A percentile compares a stretch with the other conserved stretches of the same genome.
These are phyloP conservation scores for Funneliformis mosseae DNA, from an alignment of 192 early-diverging fungal genomes.

Conservation along the genomic window DNA sequence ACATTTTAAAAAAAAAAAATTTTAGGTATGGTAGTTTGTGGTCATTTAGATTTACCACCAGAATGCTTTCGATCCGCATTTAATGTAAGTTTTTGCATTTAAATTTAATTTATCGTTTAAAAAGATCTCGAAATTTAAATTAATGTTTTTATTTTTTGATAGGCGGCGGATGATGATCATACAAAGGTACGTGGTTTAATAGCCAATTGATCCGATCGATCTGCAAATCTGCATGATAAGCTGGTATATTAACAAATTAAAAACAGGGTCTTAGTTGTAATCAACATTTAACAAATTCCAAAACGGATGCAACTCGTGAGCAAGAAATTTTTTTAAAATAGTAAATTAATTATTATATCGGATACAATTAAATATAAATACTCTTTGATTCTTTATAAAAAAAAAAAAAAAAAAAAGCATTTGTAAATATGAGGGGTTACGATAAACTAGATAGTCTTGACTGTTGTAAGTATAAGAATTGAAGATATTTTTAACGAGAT, in stretches of 20 bases:
- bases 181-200: background rate
- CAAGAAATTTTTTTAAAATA: background rate
- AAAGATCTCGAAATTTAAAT: too few species aligned
- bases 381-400: background rate
- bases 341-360: too few species aligned
- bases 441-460: background rate
- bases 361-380: too few species aligned
- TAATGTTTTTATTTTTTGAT: background rate
- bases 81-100: background rate
- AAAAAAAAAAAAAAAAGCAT: too few species aligned
- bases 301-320: slow-evolving; percentile 10
- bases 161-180: slow-evolving; percentile 28
- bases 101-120: background rate
- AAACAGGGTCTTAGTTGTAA: slow-evolving; percentile 13
- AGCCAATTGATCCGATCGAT: background rate
- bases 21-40: background rate
- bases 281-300: background rate
- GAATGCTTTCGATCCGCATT: background rate
- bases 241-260: background rate
- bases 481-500: background rate
- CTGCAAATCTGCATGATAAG: background rate
- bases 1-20: background rate
- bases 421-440: slow-evolving; percentile 24
- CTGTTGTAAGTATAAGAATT: slow-evolving; percentile 22
- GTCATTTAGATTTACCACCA: background rate